Evolutionary conservation across 2,329 filamentous ascomycete genomes (phyloP), one percentile per base, ranked within the genome.

Genomic region (Lasiodiplodia gonubiensis): DNA sequence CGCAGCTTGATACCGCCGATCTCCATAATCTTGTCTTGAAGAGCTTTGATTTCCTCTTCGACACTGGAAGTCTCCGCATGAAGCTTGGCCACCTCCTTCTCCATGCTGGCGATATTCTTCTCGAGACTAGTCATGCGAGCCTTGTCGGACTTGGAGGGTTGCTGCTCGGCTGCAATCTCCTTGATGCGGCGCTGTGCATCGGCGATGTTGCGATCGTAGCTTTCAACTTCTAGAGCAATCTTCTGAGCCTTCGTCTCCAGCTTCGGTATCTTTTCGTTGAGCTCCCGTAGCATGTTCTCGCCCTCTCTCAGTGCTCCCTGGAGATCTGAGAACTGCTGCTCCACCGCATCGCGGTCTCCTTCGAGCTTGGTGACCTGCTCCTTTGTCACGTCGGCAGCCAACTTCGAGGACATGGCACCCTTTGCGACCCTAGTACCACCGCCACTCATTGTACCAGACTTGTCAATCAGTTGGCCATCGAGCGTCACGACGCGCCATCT

Each of bases 1-100:
- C 95, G 90, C 21, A 99, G 88, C 80, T 92, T 93, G 74, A 98
- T 93, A 80, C 95, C 95, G 75, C 95, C 95, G 70, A 97, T 90
- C 79, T 97, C 91, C 95, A 99, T 98, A 75, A 99, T 99, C 84
- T 94, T 97, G 85, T 95, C 90, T 77, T 99, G 94, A 1, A 99
- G 84, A 23, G 86, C 86, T 80, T 97, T 94, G 80, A 99, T 98
- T 79, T 98, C 95, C 30, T 90, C 89, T 77, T 99, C 95, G 10
- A 97, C 89, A 54, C 90, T 95, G 1, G 92, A 88, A n/a, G 92
- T 97, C 79, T 98, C 93, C 11, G 87, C 85, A 69, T 89, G 92
- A 11, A 99, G 86, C 73, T 90, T 91, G 68, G 91, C 88, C 12
- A 97, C 88, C 73, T 97, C 92, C 71, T 88, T 88, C 74, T 93